Evolutionary conservation across 2,329 filamentous ascomycete species (phyloP), one percentile per base, ranked within the genome.

Genomic region (Diplodia corticola): DNA sequence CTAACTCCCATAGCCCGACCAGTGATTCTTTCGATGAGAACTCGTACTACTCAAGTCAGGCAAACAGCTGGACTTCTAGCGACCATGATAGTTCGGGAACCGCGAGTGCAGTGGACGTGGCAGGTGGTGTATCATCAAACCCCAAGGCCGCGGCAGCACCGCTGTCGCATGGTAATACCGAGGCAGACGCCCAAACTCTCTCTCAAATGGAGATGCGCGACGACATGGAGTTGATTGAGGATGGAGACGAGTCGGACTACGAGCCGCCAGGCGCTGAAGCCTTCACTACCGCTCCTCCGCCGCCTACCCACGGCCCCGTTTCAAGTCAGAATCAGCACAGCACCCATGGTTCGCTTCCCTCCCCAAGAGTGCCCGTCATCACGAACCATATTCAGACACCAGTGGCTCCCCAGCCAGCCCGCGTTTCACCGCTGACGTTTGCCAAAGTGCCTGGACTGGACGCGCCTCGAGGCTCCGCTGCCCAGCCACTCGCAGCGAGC

Each of bases 1-100:
- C 83, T 83, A 85, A 86, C 80, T 82, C 83, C 71, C 83, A 89
- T 78, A 83, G 83, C 74, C 87, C 88, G 77, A 84, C 86, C 74
- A 91, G 85, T 84, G 91, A 94, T 78, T 95, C 92, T 40, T 91
- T 93, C 80, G 93, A 97, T 80, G 90, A 96, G 77, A 93, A 96
- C 75, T 95, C 93, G 48, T 96, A 96, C 79, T 97, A 98, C 83
- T 97, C 94, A 71, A 97, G 93, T 80, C 91, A 90, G 81, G 86
- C 85, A 69, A 89, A 93, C 82, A 91, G 93, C 77, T 96, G 93
- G 69, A 80, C 86, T 75, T 82, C 85, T 75, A 82, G 84, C 68
- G 77, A 80, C 66, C 68, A 72, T 71, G 69, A 71, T 71, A 68
- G 70, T 67, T 68, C 65, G 65, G 67, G 70, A 69, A 55, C 64